Evolutionary conservation across 441 rosid species (phyloP), one percentile per base, ranked within the genome.

Genomic region (Viola pubescens): DNA sequence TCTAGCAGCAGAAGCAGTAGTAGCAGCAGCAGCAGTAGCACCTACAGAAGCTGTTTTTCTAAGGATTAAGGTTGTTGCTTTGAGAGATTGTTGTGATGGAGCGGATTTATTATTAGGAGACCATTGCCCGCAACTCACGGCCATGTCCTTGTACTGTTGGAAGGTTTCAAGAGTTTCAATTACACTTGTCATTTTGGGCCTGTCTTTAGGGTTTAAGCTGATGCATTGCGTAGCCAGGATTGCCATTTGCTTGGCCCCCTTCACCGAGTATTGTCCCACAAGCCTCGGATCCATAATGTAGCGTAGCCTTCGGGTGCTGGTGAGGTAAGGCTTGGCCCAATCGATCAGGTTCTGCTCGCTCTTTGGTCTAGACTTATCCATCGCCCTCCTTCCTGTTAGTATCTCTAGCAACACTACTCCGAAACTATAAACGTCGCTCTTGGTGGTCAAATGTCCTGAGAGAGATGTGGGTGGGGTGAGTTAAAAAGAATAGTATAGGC

Each of bases 331-430:
- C 60, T 64, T 82, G 19, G 82, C 87, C 95, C 94, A 89, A 37
- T 89, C 88, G 6, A 91, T 86, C 4, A 91, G 79, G 80, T 77
- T 85, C 43, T 87, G 94, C 69, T 91, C 91, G 54, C 60, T 73
- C 4, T 83, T 75, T 4, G 89, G 82, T 9, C 89, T 79, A 63
- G 80, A 77, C 68, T 77, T 78, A 49, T 87, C 91, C 47, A 84
- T 67, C n/a, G 88, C 95, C 73, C 88, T 77, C 63, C 84, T 85
- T n/a, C 97, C 95, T 0, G 87, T 71, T 5, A 89, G 71, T 70
- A 89, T 65, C 75, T 91, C 97, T 1, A 91, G 79, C 13, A 91
- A 71, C 13, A 91, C 95, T 12, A 91, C 98, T 49, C 98, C 98
- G 0, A 81, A 89, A 68, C 95, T 89, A 59, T 87, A 89, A 3